Evolutionary conservation across 139 green algal genomes (phyloP).

Genomic region (Coelastrella sp.): DNA sequence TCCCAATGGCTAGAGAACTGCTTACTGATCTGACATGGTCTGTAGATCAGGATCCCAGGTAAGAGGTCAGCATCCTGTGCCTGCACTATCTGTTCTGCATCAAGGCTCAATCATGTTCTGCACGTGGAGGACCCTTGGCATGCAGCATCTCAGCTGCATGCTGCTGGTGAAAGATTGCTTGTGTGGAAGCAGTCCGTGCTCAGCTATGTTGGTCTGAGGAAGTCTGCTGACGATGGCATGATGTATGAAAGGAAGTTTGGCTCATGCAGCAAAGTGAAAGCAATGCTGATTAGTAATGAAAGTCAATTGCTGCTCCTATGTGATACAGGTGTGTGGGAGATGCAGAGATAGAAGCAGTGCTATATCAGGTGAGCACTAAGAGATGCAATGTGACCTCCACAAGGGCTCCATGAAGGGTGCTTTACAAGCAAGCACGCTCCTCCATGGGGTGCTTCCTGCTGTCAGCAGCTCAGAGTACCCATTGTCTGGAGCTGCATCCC

Average conservation of each 20-base stretch:
- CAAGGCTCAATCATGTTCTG: neutral
- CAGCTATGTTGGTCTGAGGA: too few relatives aligned
- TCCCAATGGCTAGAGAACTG: neutral
- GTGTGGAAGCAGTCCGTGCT: too few relatives aligned
- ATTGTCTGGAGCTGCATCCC: too few relatives aligned
- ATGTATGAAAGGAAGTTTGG: too few relatives aligned
- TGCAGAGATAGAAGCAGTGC: slow-evolving; percentile 5
- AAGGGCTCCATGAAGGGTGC: too few relatives aligned
- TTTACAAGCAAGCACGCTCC: too few relatives aligned
- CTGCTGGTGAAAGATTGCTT: too few relatives aligned
- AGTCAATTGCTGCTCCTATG: neutral
- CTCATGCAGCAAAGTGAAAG: too few relatives aligned
- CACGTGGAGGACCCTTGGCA: neutral
- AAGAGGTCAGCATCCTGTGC: neutral
- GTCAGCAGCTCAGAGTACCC: too few relatives aligned
- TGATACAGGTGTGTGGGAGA: slow-evolving; percentile 20
- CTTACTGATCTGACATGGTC: slow-evolving; percentile 12
- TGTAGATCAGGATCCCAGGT: slow-evolving; percentile 31
- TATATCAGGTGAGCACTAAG: slow-evolving; percentile 13
- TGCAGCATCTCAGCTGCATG: too few relatives aligned
- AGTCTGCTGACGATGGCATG: neutral
- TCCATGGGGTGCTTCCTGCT: neutral
- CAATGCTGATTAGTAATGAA: neutral
- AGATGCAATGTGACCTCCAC: neutral
- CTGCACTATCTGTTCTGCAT: neutral